phyloP scores from a whole-genome alignment of 257 asterid genomes.

The Cordia subcordata region DNA sequence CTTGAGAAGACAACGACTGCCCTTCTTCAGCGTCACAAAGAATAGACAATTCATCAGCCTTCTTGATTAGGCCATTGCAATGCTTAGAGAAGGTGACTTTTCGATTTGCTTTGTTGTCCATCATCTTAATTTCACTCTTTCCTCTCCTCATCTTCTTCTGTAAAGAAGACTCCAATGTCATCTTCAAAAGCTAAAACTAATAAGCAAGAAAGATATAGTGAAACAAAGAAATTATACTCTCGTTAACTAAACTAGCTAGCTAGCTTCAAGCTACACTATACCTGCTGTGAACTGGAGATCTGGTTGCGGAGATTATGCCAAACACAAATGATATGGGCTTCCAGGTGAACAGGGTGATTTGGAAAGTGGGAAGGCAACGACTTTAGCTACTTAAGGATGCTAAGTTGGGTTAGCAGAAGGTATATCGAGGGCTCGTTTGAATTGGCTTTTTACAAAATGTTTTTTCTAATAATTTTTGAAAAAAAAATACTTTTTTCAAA shows the following conservation, averaged over 20 bases:
- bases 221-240: background rate
- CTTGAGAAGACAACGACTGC: conserved; percentile 73
- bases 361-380: no score
- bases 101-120: conserved; percentile 78
- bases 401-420: no score
- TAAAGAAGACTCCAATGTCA: conserved; percentile 54
- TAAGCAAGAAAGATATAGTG: conserved; percentile 8
- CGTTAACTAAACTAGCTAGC: background rate
- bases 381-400: no score
- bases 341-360: no score
- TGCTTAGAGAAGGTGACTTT: conserved; percentile 90
- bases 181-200: conserved; percentile 46
- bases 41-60: conserved; percentile 84
- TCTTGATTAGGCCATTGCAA: conserved; percentile 74
- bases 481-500: no score
- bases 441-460: no score
- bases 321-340: no score
- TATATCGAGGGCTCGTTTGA: no score
- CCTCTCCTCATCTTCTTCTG: conserved; percentile 68
- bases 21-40: conserved; percentile 91
- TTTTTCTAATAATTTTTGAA: no score
- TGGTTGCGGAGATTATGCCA: conserved; percentile 60
- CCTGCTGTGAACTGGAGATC: conserved; percentile 32
- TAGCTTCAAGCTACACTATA: background rate
- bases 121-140: conserved; percentile 82